Percentiles rank a stretch among this genome's conserved stretches.
These are phyloP conservation scores for Botrytis deweyae DNA, from an alignment of 2,329 filamentous ascomycete genomes.

Conservation along the genomic window DNA sequence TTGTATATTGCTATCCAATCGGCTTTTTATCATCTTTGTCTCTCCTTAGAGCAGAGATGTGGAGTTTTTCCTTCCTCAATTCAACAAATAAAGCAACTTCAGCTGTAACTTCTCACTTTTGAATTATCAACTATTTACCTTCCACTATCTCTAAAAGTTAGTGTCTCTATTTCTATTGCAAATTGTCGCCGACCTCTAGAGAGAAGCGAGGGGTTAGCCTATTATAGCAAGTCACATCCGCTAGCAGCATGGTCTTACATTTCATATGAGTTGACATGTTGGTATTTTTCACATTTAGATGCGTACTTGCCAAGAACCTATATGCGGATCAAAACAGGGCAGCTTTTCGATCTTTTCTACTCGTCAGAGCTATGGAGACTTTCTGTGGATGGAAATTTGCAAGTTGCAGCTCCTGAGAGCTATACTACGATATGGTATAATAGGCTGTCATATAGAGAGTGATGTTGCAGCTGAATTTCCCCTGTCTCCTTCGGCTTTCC, in stretches of 20 bases:
- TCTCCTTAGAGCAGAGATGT: not conserved
- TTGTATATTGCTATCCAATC: not conserved
- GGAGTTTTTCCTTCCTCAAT: not conserved
- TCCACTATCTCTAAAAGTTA: accelerated
- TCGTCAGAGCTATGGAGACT: not conserved
- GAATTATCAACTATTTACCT: accelerated
- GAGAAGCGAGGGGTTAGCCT: no score
- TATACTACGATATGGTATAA: not conserved
- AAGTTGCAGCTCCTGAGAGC: not conserved
- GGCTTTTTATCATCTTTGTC: not conserved
- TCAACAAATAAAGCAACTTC: not conserved
- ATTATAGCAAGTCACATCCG: no score
- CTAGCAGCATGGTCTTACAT: no score
- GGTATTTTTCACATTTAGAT: accelerated
- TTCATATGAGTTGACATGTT: not conserved
- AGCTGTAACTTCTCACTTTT: not conserved
- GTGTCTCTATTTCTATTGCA: not conserved
- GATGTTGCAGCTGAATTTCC: no score
- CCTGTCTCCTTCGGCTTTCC: no score
- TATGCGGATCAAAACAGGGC: accelerated
- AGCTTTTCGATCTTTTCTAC: not conserved
- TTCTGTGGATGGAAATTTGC: accelerated
- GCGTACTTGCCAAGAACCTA: not conserved
- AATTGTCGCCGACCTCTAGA: no score
- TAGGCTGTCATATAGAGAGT: not conserved